Evolutionary conservation across 2,329 filamentous ascomycete species (phyloP), one percentile per base, ranked within the genome.

Genomic region (Pyrenochaeta sp.): DNA sequence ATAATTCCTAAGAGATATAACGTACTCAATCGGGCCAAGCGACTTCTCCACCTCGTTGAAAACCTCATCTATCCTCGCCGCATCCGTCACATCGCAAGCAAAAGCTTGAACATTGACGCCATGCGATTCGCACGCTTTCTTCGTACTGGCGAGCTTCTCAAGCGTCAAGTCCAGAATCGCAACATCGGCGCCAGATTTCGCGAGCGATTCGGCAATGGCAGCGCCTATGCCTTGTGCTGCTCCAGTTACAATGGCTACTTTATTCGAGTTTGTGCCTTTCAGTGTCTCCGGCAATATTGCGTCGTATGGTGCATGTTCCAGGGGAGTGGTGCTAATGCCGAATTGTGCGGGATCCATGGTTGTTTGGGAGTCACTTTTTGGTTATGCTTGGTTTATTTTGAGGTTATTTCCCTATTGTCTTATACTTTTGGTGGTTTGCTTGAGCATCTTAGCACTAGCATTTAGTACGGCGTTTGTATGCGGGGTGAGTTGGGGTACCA

Each of bases 151-250:
- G 10, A 55, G 48, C 1, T 47, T 51, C 19, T 59, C 55, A 15
- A 49, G n/a, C 7, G 43, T 58, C 14, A 64, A 44, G 27, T 66
- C 62, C 8, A 67, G 41, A 11, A 67, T 56, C 3, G 63, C 63
- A 6, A 67, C 23, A 24, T 43, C 44, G 7, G 63, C 63, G 3
- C 62, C 63, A 2, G 62, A 66, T 35, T 55, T 53, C 0, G 61
- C 60, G 8, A 67, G 52, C 2, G 61, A 46, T 37, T 62, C 51
- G 10, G 61, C 44, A 21, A 65, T 66, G 7, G 61, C 62, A 10
- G 59, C 60, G 7, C 63, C 63, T 18, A 67, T 67, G 11, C 63
- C 62, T 35, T 53, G 53, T 5, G 47, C 61, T 9, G 62, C 61
- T 8, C 63, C 63, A 11, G 63, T 67, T 7, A 67, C 34, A 3